Evolutionary conservation across 257 asterid genomes (phyloP).

Genomic region (Lavandula angustifolia): DNA sequence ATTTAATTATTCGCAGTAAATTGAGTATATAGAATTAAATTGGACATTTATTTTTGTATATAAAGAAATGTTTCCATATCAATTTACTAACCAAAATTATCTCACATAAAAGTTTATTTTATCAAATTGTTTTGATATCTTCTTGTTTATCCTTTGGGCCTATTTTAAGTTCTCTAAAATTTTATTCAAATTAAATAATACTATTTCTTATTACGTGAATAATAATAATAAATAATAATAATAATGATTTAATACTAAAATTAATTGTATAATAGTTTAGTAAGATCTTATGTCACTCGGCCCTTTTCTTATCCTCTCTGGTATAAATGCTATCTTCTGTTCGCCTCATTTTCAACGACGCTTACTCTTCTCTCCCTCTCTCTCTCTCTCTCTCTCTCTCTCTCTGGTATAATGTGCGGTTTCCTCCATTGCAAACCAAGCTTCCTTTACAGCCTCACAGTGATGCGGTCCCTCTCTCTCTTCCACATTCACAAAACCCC

Average conservation of each 20-base stretch:
- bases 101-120: no score
- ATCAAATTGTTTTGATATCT: no score
- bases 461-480: conserved; percentile 33
- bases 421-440: conserved; percentile 80
- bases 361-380: conserved; percentile 13
- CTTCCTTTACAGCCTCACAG: conserved; percentile 49
- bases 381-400: neutral
- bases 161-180: no score
- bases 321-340: conserved; percentile 46
- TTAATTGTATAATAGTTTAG: neutral
- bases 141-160: no score
- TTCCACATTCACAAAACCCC: conserved; percentile 49
- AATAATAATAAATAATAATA: no score
- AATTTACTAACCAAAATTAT: no score
- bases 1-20: no score
- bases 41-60: neutral
- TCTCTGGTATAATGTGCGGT: neutral
- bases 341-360: conserved; percentile 33
- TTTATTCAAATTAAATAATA: no score
- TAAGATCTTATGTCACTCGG: neutral
- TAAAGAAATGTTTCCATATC: no score
- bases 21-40: neutral
- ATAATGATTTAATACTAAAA: neutral
- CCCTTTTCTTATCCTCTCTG: no score
- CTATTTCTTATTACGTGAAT: no score